A percentile compares a stretch with the other conserved stretches of the same genome.
Evolutionary conservation across 495 filamentous ascomycete genomes (phyloP).

Genomic region (Neurospora sp.): DNA sequence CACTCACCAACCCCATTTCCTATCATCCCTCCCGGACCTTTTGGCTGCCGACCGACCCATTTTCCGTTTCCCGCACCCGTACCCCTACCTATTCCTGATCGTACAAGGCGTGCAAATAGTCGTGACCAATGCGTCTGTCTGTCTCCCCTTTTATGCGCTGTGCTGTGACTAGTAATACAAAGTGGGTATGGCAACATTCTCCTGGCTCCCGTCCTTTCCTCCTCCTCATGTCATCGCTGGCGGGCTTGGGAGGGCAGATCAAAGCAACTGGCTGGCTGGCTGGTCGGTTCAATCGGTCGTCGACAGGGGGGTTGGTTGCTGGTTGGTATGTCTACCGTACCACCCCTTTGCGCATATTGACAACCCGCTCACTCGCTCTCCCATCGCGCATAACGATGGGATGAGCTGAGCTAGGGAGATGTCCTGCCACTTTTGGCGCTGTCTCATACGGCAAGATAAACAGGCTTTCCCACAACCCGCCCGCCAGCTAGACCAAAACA

Average conservation of each 20-base stretch:
- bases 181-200: not conserved
- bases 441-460: not conserved
- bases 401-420: not conserved
- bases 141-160: not conserved
- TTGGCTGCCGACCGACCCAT: not conserved
- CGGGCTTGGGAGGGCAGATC: not conserved
- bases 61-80: not conserved
- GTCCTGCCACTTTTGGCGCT: not conserved
- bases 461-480: not conserved
- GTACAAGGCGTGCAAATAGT: not conserved
- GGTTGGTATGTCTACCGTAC: not conserved
- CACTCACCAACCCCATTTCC: not conserved
- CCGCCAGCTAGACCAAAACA: not conserved
- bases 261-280: not conserved
- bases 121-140: not conserved
- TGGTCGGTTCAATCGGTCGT: not conserved
- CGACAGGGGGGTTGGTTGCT: not conserved
- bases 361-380: not conserved
- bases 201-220: not conserved
- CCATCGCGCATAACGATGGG: not conserved
- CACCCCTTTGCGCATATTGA: not conserved
- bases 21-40: not conserved
- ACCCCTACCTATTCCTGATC: not conserved
- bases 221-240: not conserved
- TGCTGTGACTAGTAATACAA: constrained; percentile 1